Base-by-base conservation (phyloP, 495 filamentous ascomycete species). In the Aspergillus nidulans region DNA sequence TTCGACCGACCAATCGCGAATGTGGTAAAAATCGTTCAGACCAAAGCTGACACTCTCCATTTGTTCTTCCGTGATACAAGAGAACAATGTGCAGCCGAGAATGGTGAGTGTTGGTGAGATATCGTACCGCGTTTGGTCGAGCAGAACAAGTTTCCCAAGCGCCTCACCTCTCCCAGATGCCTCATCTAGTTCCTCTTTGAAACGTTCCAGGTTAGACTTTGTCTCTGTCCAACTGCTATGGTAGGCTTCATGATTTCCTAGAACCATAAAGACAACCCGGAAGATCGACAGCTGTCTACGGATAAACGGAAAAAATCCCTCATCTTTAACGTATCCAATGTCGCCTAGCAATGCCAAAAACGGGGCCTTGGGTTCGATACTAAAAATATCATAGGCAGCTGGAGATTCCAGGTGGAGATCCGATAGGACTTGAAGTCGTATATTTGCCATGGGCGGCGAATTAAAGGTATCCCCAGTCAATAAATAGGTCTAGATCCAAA, bases 341-440 rank as follows among this genome's bases (percentile, higher is more conserved):
- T 83, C 79, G 18, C 80, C 80, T 12, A 82, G 69, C 0, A 82
- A 64, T 8, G 74, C 75, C 0, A 85, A 65, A 56, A 76, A 76
- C 1, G 71, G 75, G 6, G 75, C 72, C 30, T 62, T 60, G 12
- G 74, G 70, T 0, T 41, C 40, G 45, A 82, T 71, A 4, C 64
- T 44, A 53, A 77, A 82, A 23, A 63, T 58, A 49, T 73, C 67
- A 57, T 81, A 83, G 18, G 65, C 56, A 12, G 69, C 62, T 0
- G 69, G 63, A 4, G 62, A 56, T 49, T 84, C 80, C 2, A 83
- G 65, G 55, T 83, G 80, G 15, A 83, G 67, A 59, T 82, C 80
- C 1, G 80, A 82, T 32, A 78, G 43, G 20, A 81, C 69, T 53
- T 82, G 80, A 46, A 82, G 26, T 34, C 19, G 53, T 34, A 34